Percentiles rank a stretch among this genome's conserved stretches.
Evolutionary conservation across 2,329 filamentous ascomycete genomes (phyloP).

Genomic region (Alternaria infectoria): DNA sequence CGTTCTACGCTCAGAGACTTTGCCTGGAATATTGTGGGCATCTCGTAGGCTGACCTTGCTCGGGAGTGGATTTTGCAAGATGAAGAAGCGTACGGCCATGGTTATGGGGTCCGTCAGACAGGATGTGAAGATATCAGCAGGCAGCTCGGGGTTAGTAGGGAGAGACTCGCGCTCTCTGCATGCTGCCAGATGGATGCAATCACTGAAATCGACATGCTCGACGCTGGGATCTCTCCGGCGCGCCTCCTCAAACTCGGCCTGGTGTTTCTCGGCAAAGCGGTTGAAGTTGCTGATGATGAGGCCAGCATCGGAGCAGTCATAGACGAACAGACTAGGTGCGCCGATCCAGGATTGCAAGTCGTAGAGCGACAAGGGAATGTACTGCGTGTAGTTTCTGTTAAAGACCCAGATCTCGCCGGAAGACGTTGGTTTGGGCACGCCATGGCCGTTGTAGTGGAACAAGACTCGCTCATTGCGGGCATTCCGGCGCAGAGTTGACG

Average conservation of each 20-base stretch:
- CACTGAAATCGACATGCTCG: constrained; percentile 70
- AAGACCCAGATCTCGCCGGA: constrained; percentile 99
- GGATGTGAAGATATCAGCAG: constrained; percentile 93
- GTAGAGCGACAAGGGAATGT: constrained; percentile 94
- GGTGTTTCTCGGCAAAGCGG: constrained; percentile 92
- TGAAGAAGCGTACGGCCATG: constrained; percentile 96
- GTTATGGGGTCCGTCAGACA: constrained; percentile 97
- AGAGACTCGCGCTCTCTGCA: constrained; percentile 90
- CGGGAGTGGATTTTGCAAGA: constrained; percentile 83
- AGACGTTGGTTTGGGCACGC: constrained; percentile 91
- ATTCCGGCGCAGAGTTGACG: constrained; percentile 84
- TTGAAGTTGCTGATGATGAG: constrained; percentile 96
- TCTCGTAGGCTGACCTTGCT: constrained; percentile 76
- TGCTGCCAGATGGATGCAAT: constrained; percentile 90
- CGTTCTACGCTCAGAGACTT: constrained; percentile 89
- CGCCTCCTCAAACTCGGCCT: constrained; percentile 82
- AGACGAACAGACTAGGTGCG: constrained; percentile 94
- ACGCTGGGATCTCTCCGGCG: constrained; percentile 76
- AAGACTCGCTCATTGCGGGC: constrained; percentile 95
- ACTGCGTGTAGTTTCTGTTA: constrained; percentile 98
- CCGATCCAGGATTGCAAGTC: constrained; percentile 96
- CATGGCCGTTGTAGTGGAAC: constrained; percentile 99
- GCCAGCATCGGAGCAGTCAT: constrained; percentile 95
- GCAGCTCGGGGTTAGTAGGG: constrained; percentile 90
- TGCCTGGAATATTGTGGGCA: constrained; percentile 86